Evolutionary conservation across 345 rosid species (phyloP).

Genomic region (Lagerstroemia speciosa): DNA sequence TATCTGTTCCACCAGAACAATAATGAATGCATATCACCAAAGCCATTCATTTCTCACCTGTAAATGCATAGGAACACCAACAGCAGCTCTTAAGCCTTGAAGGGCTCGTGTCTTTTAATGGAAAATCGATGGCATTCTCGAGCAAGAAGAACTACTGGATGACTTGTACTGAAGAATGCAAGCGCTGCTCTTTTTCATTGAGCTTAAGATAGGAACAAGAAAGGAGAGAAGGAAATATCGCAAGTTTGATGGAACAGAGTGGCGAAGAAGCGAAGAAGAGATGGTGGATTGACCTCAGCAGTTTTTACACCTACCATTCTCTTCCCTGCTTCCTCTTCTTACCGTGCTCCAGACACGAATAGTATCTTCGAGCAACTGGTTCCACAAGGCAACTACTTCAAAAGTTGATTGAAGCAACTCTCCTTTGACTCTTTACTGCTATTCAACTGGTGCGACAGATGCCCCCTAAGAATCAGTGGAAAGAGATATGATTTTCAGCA

Average conservation of each 20-base stretch:
- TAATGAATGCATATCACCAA: no score
- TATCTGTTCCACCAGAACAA: no score
- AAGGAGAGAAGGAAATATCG: neutral
- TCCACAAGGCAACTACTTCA: neutral
- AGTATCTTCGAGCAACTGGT: neutral
- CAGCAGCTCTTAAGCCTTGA: no score
- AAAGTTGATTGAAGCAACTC: neutral
- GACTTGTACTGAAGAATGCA: no score
- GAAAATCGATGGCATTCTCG: no score
- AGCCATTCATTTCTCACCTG: no score
- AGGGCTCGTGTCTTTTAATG: no score
- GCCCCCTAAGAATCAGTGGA: neutral
- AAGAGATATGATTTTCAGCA: neutral
- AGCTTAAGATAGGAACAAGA: neutral
- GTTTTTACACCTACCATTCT: neutral
- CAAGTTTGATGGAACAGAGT: no score
- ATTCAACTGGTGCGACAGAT: neutral
- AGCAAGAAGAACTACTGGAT: no score
- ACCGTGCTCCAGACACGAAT: neutral
- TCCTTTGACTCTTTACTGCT: neutral
- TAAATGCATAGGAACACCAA: no score
- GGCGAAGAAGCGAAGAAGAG: no score
- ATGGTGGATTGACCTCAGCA: neutral
- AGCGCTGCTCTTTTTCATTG: no score
- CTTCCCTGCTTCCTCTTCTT: neutral